Percentiles rank a stretch among this genome's conserved stretches.
phyloP scores from a whole-genome alignment of 805 yeast species.

The Candida gorgasii region DNA sequence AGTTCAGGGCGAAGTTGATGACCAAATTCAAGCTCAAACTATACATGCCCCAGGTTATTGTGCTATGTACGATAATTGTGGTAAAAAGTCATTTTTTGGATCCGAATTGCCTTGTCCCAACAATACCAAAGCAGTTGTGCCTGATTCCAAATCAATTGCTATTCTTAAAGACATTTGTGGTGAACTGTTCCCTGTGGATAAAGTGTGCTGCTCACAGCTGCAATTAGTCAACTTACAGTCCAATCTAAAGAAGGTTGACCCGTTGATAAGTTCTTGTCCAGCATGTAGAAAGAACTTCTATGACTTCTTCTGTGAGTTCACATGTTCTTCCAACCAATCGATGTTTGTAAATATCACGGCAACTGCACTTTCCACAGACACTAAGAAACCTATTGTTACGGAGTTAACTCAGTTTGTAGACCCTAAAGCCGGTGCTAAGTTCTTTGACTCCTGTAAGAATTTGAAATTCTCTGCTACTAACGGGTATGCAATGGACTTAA shows the following conservation, averaged over 20 bases:
- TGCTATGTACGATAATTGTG: slow-evolving; percentile 67
- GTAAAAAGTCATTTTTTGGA: slow-evolving; percentile 79
- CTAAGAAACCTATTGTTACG: slow-evolving; percentile 61
- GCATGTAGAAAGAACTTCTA: slow-evolving; percentile 88
- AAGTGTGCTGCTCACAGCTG: slow-evolving; percentile 68
- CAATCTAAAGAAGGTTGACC: slow-evolving; percentile 46
- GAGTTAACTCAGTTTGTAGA: slow-evolving; percentile 68
- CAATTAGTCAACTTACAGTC: slow-evolving; percentile 60
- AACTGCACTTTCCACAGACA: slow-evolving; percentile 47
- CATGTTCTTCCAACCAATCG: slow-evolving; percentile 86
- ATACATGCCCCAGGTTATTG: slow-evolving; percentile 41
- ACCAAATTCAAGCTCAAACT: neutral
- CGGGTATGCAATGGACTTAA: slow-evolving; percentile 93
- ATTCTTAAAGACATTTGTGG: slow-evolving; percentile 71
- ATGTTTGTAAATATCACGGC: slow-evolving; percentile 67
- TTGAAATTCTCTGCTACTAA: slow-evolving; percentile 93
- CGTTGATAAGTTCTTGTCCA: slow-evolving; percentile 61
- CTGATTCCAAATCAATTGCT: slow-evolving; percentile 45
- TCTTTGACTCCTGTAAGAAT: slow-evolving; percentile 83
- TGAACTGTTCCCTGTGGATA: slow-evolving; percentile 52
- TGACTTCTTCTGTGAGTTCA: slow-evolving; percentile 81
- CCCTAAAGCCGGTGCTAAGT: slow-evolving; percentile 56
- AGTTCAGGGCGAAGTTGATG: too few species aligned
- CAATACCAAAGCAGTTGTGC: slow-evolving; percentile 47
- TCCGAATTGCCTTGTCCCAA: slow-evolving; percentile 76